phyloP scores from a whole-genome alignment of 1,139 yeast genomes.

The Lodderomyces margitis region DNA sequence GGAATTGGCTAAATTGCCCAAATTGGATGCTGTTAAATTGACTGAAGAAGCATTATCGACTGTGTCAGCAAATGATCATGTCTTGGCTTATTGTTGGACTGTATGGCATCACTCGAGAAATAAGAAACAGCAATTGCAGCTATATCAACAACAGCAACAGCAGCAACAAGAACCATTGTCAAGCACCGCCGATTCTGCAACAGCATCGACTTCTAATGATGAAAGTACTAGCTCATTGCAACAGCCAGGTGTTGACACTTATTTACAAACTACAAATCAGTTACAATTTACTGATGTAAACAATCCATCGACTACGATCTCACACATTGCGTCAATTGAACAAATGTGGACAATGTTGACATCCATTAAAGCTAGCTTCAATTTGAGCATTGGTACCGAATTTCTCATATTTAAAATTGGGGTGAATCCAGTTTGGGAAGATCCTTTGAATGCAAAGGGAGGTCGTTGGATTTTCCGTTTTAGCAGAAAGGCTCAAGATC shows the following conservation, averaged over 20 bases:
- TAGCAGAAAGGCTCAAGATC: conserved; percentile 24
- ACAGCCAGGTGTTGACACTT: conserved; percentile 34
- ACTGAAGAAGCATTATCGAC: conserved; percentile 32
- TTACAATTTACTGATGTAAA: conserved; percentile 30
- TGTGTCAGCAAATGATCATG: conserved; percentile 34
- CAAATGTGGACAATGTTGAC: conserved; percentile 60
- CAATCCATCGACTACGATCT: conserved; percentile 20
- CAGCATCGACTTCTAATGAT: conserved; percentile 3
- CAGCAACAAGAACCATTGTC: background rate
- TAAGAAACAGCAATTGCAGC: conserved; percentile 21
- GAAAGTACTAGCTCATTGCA: conserved; percentile 4
- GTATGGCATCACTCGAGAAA: conserved; percentile 46
- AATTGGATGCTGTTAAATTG: conserved; percentile 33
- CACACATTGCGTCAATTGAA: conserved; percentile 51
- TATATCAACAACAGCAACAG: conserved; percentile 2
- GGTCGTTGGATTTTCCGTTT: conserved; percentile 68
- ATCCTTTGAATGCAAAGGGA: conserved; percentile 59
- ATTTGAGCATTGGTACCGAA: conserved; percentile 55
- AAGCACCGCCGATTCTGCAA: background rate
- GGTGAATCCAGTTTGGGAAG: conserved; percentile 72
- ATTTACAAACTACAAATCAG: conserved; percentile 43
- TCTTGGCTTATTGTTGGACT: conserved; percentile 50
- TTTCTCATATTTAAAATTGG: conserved; percentile 62
- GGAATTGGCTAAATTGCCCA: conserved; percentile 28
- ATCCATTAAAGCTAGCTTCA: conserved; percentile 46